These are phyloP conservation scores for Boletellus deceptivus DNA, from an alignment of 1,284 basidiomycete genomes.

Conservation along the genomic window DNA sequence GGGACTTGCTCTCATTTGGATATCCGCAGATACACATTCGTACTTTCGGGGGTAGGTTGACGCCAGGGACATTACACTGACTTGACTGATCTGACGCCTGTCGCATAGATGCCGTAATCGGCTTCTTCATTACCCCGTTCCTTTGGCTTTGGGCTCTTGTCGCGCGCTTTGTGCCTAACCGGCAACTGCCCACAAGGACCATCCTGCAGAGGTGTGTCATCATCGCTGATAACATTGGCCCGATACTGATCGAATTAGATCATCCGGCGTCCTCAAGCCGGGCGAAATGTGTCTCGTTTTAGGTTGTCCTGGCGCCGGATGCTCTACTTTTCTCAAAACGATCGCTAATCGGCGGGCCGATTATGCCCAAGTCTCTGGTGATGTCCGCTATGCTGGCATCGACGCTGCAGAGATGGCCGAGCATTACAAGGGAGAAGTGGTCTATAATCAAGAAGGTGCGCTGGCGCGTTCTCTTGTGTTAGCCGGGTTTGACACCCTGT, in stretches of 20 bases:
- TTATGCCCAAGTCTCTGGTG: conserved; percentile 60
- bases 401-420: conserved; percentile 62
- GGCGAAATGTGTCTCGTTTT: conserved; percentile 56
- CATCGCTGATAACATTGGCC: not conserved
- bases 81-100: not conserved
- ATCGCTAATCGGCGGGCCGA: conserved; percentile 71
- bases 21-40: conserved; percentile 58
- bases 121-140: conserved; percentile 57
- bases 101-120: conserved; percentile 54
- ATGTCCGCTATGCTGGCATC: conserved; percentile 75
- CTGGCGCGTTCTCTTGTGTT: not conserved
- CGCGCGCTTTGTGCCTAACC: conserved; percentile 56
- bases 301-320: conserved; percentile 81
- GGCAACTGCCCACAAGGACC: conserved; percentile 49
- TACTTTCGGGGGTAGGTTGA: conserved; percentile 55
- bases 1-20: conserved; percentile 1
- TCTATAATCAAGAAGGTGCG: conserved; percentile 76
- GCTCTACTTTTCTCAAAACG: conserved; percentile 75
- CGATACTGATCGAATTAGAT: conserved; percentile 42
- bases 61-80: not conserved
- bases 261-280: conserved; percentile 64
- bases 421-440: conserved; percentile 78
- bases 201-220: conserved; percentile 65
- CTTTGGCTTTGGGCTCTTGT: conserved; percentile 49
- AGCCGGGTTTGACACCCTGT: conserved; percentile 2